Evolutionary conservation across 306 rosid species (phyloP).

Genomic region (Mimosa pudica): DNA sequence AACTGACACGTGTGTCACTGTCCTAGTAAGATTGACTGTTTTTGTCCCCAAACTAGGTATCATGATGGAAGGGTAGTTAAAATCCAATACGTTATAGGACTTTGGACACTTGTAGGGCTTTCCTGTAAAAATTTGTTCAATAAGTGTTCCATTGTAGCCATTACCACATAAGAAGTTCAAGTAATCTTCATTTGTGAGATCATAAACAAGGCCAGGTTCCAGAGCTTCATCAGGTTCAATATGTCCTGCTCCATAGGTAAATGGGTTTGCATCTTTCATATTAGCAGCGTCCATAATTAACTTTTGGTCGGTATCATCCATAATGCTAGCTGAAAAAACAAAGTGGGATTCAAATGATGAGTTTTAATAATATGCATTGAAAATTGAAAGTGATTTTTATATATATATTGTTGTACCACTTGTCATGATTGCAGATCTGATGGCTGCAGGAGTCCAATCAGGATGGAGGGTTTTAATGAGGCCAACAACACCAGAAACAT

Average conservation of each 20-base stretch:
- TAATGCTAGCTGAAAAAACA: slow-evolving; percentile 44
- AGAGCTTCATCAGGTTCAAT: slow-evolving; percentile 57
- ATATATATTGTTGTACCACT: slow-evolving; percentile 38
- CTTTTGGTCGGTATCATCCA: slow-evolving; percentile 22
- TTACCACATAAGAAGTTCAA: slow-evolving; percentile 67
- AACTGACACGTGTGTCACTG: slow-evolving; percentile 53
- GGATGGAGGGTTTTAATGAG: slow-evolving; percentile 62
- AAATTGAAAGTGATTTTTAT: too few relatives aligned
- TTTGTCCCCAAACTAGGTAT: slow-evolving; percentile 37
- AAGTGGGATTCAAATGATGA: not conserved
- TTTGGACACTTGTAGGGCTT: slow-evolving; percentile 38
- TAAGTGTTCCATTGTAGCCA: slow-evolving; percentile 48
- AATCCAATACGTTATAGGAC: slow-evolving; percentile 38
- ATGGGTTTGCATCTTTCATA: slow-evolving; percentile 50
- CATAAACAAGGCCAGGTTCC: slow-evolving; percentile 71
- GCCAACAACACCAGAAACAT: slow-evolving; percentile 56
- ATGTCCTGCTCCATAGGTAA: slow-evolving; percentile 68
- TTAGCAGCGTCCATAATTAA: slow-evolving; percentile 40
- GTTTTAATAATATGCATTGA: too few relatives aligned
- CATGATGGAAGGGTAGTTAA: slow-evolving; percentile 68
- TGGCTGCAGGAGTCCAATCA: slow-evolving; percentile 62
- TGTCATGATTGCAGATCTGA: slow-evolving; percentile 73
- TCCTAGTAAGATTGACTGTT: slow-evolving; percentile 39
- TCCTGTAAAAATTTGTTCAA: slow-evolving; percentile 39
- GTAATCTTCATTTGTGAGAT: slow-evolving; percentile 50